Conservation (phyloP, 1,284 basidiomycete species). For the Melampsora larici-populina region DNA sequence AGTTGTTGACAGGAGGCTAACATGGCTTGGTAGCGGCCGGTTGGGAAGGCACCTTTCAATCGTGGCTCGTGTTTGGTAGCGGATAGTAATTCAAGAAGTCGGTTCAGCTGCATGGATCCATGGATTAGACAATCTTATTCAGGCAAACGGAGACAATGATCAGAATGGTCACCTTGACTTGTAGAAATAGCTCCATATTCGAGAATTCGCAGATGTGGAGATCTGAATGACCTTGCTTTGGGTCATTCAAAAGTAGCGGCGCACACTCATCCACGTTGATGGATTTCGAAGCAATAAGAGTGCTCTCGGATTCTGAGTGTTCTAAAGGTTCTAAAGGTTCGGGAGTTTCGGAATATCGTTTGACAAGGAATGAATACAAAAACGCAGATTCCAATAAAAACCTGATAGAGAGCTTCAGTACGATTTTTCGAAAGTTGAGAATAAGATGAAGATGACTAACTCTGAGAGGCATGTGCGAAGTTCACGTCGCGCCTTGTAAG, state of each 20-base stretch:
- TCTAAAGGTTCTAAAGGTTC: not conserved
- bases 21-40: constrained; percentile 72
- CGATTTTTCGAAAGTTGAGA: too few relatives aligned
- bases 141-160: not conserved
- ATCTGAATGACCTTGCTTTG: constrained; percentile 9
- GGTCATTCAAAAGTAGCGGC: constrained; percentile 9
- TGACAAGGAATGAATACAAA: constrained; percentile 34
- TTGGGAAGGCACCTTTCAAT: constrained; percentile 82
- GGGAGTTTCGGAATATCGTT: constrained; percentile 21
- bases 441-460: constrained; percentile 10
- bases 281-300: not conserved
- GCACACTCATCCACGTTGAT: constrained; percentile 1
- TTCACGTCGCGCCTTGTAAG: constrained; percentile 39
- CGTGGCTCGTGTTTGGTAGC: constrained; percentile 91
- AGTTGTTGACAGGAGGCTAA: constrained; percentile 83
- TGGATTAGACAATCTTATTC: not conserved
- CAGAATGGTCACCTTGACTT: constrained; percentile 28
- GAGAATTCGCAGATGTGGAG: constrained; percentile 17
- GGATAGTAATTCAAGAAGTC: constrained; percentile 70
- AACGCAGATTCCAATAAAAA: constrained; percentile 38
- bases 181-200: constrained; percentile 36
- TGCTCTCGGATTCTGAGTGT: not conserved
- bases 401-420: not conserved
- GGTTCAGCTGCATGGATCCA: constrained; percentile 1
- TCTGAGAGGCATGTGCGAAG: constrained; percentile 39